Base-by-base conservation (phyloP, 1,139 yeast genomes). In the Zygosaccharomyces pseudobailii region DNA sequence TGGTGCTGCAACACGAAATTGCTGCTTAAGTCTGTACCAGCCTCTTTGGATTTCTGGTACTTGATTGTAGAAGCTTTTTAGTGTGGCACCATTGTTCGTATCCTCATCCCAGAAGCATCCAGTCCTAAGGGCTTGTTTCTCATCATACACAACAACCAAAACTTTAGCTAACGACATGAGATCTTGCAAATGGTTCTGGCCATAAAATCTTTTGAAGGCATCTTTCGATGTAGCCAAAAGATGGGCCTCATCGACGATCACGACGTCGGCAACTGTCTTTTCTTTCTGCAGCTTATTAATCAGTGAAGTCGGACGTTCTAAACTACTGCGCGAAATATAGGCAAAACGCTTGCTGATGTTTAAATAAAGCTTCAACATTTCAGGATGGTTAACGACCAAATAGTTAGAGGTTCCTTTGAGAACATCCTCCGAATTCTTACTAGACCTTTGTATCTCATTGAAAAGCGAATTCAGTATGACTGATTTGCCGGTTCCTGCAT, bases 401-500 rank as follows among this genome's bases (percentile, higher is more conserved):
- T 58, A 69, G 50, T 71, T 71, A 6, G 55, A 53, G 0, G 70
- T 66, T 1, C 59, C 61, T 8, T 47, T 41, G 25, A 66, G 48
- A 21, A 56, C 41, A 32, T 57, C 58, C 8, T 37, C 36, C 20
- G 36, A 22, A 19, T 51, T 55, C 6, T 43, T 22, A 23, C 51
- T 46, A 2, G 64, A 50, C 40, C 53, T 62, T 50, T 71, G 74
- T 13, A 71, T 59, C 20, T 70, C 72, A 46, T 88, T 86, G 58
- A 89, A 78, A 95, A 97, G 86, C 43, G 78, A 75, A 53, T 83
- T 82, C 52, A 89, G 74, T 47, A 80, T 80, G 34, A 80, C 82
- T 41, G 89, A 86, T 56, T 88, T 78, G 28, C 73, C 67, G 6
- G 81, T 79, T 6, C 75, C 69, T 44, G 87, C 76, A 37, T 86